These are phyloP conservation scores for Aspergillus neoniger DNA, from an alignment of 2,329 filamentous ascomycete genomes.

Conservation along the genomic window DNA sequence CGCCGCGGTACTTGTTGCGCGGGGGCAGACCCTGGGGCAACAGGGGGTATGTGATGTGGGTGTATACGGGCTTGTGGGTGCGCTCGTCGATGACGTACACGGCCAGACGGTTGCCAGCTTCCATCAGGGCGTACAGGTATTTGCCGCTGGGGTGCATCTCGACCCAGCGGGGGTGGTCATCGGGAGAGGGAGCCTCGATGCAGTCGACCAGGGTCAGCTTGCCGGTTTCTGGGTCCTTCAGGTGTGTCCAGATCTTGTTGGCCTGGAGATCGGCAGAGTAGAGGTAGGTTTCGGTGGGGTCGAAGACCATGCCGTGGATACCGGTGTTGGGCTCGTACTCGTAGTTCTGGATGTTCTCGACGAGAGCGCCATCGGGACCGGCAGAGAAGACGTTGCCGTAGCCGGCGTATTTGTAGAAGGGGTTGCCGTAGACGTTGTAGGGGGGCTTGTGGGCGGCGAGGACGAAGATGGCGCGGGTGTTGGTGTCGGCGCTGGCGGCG, in stretches of 20 bases:
- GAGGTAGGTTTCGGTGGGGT: constrained; percentile 47
- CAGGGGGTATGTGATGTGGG: constrained; percentile 72
- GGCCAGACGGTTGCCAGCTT: constrained; percentile 80
- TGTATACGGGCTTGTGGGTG: constrained; percentile 76
- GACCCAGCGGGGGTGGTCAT: constrained; percentile 85
- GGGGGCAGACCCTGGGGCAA: constrained; percentile 59
- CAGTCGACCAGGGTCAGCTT: constrained; percentile 69
- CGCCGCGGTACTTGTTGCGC: constrained; percentile 71
- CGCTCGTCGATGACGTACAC: constrained; percentile 77
- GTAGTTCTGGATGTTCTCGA: constrained; percentile 49
- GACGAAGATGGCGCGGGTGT: constrained; percentile 86
- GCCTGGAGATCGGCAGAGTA: constrained; percentile 53
- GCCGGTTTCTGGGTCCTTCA: constrained; percentile 64
- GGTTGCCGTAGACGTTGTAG: constrained; percentile 83
- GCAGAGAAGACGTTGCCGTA: constrained; percentile 69
- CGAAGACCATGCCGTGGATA: constrained; percentile 53
- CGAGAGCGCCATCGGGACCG: constrained; percentile 43
- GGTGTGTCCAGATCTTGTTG: constrained; percentile 74
- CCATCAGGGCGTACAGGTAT: constrained; percentile 85
- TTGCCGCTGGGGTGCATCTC: constrained; percentile 76
- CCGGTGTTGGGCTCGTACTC: constrained; percentile 47
- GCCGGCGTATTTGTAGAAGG: constrained; percentile 84
- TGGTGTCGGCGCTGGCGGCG: constrained; percentile 69
- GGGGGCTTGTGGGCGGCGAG: constrained; percentile 76
- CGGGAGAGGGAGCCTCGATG: constrained; percentile 67